Evolutionary conservation across 331 rosid genomes (phyloP).

Genomic region (Spiraea crenata): DNA sequence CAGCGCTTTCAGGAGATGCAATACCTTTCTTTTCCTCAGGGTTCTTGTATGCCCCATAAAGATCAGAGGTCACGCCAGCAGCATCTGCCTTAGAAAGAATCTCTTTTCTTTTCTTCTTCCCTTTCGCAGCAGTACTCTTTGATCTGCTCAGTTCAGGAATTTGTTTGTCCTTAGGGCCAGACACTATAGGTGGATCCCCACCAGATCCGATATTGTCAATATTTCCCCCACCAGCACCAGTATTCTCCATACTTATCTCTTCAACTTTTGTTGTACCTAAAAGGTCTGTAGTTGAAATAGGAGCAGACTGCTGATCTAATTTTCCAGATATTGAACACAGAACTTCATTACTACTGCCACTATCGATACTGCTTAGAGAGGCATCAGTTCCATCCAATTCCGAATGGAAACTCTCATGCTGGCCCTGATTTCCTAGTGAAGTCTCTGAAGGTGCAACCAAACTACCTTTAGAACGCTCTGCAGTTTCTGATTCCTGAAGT

Average conservation of each 20-base stretch:
- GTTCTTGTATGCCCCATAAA: slow-evolving; percentile 85
- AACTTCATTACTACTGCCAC: slow-evolving; percentile 26
- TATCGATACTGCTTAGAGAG: slow-evolving; percentile 34
- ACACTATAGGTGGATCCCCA: slow-evolving; percentile 29
- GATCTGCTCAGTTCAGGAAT: slow-evolving; percentile 45
- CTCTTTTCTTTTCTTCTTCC: slow-evolving; percentile 59
- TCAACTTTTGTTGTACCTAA: slow-evolving; percentile 34
- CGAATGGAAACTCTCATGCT: slow-evolving; percentile 29
- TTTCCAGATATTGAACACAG: slow-evolving; percentile 24
- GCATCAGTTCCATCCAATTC: slow-evolving; percentile 32
- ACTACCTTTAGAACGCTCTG: slow-evolving; percentile 22
- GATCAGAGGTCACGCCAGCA: slow-evolving; percentile 80
- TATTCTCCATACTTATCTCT: slow-evolving; percentile 38
- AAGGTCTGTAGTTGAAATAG: slow-evolving; percentile 22
- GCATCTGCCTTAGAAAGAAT: slow-evolving; percentile 83
- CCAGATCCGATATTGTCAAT: slow-evolving; percentile 24
- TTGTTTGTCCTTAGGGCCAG: slow-evolving; percentile 51
- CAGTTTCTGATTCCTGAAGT: slow-evolving; percentile 25
- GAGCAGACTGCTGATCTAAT: slow-evolving; percentile 36
- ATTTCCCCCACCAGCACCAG: slow-evolving; percentile 30
- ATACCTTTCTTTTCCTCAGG: slow-evolving; percentile 81
- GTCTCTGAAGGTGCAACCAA: slow-evolving; percentile 25
- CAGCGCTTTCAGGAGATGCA: slow-evolving; percentile 36
- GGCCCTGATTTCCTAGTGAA: slow-evolving; percentile 30
- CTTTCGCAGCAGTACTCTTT: slow-evolving; percentile 40